Conservation (phyloP, 1,284 basidiomycete species). For the Malassezia sp. region DNA sequence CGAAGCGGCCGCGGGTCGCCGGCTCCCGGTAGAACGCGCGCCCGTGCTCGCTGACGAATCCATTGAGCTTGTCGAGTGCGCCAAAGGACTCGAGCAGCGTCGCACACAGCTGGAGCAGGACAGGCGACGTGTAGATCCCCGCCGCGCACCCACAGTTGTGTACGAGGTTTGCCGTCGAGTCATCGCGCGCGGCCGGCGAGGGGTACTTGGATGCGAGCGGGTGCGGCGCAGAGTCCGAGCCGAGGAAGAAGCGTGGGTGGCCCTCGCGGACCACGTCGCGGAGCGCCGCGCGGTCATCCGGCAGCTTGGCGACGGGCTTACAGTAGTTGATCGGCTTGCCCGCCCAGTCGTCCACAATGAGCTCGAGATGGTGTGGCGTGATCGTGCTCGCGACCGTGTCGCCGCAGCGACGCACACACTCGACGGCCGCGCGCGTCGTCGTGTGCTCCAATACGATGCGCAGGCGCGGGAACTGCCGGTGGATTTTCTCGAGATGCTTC, state of each 20-base stretch:
- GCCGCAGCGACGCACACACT: conserved; percentile 51
- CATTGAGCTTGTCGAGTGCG: conserved; percentile 35
- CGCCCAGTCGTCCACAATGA: conserved; percentile 95
- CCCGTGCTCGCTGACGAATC: conserved; percentile 36
- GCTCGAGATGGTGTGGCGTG: conserved; percentile 86
- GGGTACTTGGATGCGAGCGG: conserved; percentile 67
- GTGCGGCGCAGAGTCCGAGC: conserved; percentile 94
- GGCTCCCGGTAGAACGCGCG: conserved; percentile 38
- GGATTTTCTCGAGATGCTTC: conserved; percentile 72
- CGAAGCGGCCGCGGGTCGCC: conserved; percentile 10
- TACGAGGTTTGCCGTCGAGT: conserved; percentile 20
- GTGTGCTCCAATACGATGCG: conserved; percentile 97
- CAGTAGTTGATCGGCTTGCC: conserved; percentile 93
- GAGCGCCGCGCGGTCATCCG: conserved; percentile 76
- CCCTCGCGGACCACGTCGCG: conserved; percentile 62
- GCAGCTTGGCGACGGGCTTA: conserved; percentile 95
- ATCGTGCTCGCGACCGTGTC: conserved; percentile 89
- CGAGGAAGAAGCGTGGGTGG: conserved; percentile 91
- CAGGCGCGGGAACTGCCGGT: conserved; percentile 73
- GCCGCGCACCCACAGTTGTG: conserved; percentile 40
- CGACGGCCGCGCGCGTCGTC: conserved; percentile 90
- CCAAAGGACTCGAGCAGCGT: conserved; percentile 43
- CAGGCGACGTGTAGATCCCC: conserved; percentile 43
- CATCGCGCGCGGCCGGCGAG: conserved; percentile 22
- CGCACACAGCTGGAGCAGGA: conserved; percentile 42